Base-by-base conservation (phyloP, 73 alveolate species). In the Tetrahymena malaccensis region DNA sequence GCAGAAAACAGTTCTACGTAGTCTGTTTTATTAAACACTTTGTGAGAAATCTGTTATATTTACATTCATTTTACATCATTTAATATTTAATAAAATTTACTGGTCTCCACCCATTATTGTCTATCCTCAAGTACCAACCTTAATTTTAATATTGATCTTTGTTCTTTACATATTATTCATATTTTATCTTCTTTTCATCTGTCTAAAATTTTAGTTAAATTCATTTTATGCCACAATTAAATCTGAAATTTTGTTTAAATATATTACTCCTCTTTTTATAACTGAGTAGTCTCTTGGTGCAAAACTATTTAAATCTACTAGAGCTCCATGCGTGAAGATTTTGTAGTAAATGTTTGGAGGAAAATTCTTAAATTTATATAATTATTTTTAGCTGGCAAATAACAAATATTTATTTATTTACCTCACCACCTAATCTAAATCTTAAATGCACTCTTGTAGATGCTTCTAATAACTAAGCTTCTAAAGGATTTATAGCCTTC, bases 21-120 rank as follows among this genome's bases (percentile, higher is more conserved):
- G 93, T 98, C 99, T 55, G 95, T 96, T n/a, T 98, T 98, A n/a
- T 97, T 93, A 85, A 98, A 85, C 43, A 97, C 96, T 95, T 98
- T 98, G 93, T 98, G 98, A 10, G 98, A 96, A 37, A 98, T 98
- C 98, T 97, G 93, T 70, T 70, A 25, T 70, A 70, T 4, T 9
- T 70, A 27, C 31, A 27, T 12, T 19, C 3, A 1, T 27, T 31
- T 70, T 70, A 27, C 9, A 4, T 70, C 34, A 70, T 27, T 9
- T 84, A 35, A 55, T 35, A 19, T 85, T 84, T 25, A 27, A 34
- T 43, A 85, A 96, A 96, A 37, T 70, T 93, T 55, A 97, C 98
- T 15, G 99, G 99, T 96, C 99, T 97, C 99, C 99, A 98, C 22
- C 99, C 99, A 94, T 98, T 98, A 94, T 98, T 98, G 85, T 98